Evolutionary conservation across 2,329 filamentous ascomycete species (phyloP), one percentile per base, ranked within the genome.

Genomic region (Rhinocladiella similis): DNA sequence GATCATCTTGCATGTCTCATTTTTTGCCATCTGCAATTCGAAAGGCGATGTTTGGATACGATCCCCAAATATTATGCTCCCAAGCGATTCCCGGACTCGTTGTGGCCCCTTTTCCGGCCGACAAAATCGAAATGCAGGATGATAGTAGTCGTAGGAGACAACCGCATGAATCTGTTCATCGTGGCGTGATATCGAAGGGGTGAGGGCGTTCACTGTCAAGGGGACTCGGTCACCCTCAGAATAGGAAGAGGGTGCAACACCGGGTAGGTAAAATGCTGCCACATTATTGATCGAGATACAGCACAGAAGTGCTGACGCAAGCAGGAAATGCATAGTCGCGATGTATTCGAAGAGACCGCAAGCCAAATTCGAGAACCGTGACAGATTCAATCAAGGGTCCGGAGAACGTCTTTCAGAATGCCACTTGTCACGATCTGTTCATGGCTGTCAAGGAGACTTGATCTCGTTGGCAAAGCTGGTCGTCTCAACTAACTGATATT

Each of bases 41-140:
- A 96, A 96, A 0, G 93, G 90, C 35, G 93, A 97, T n/a, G 91
- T 96, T 77, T 91, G 91, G 76, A 99, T 99, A 54, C 94, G 85
- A 75, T 99, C 94, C 65, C 94, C 94, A 67, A 99, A 99, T 50
- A 99, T 76, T 70, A 99, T 99, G 79, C 93, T 97, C 20, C 94
- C 94, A 62, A 99, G 75, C 63, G 90, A 94, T 76, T 97, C 94
- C 39, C 90, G 87, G 19, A 96, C 85, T 77, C 89, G 83, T 70
- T 92, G 74, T 7, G 91, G 86, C 1, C 90, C 90, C 59, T 80
- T 86, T 54, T 88, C 77, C 1, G 93, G 94, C 65, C 83, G 77
- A 74, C 94, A 99, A 78, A 97, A 96, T 69, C 89, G 86, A 74
- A 99, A 96, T 3, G 83, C 83, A 5, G 86, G 83, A 67, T 94